phyloP scores from a whole-genome alignment of 1,139 yeast species.

The Kodamaea fungicola region DNA sequence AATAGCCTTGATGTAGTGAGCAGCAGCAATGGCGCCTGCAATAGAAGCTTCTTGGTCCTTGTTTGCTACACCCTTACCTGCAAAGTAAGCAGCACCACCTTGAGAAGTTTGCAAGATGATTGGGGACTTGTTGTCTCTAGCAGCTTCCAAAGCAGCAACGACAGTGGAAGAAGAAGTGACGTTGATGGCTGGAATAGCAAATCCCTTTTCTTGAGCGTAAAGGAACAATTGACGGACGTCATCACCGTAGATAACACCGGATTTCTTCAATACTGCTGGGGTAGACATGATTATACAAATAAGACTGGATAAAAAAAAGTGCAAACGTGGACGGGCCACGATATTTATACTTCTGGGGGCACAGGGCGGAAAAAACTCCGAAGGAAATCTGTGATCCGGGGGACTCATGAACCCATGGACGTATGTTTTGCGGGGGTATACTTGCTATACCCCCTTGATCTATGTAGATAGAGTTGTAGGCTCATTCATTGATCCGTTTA shows the following conservation, averaged over 20 bases:
- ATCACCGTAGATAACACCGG: conserved; percentile 99
- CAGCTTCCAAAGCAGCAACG: conserved; percentile 96
- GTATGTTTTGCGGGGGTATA: too few species aligned
- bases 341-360: conserved; percentile 3
- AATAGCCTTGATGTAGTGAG: conserved; percentile 93
- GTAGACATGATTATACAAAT: conserved; percentile 31
- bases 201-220: conserved; percentile 89
- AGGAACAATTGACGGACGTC: conserved; percentile 91
- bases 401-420: background rate
- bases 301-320: background rate
- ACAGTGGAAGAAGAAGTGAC: conserved; percentile 97
- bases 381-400: conserved; percentile 24
- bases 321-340: conserved; percentile 1
- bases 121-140: conserved; percentile 94
- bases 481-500: too few species aligned
- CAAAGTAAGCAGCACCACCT: conserved; percentile 99
- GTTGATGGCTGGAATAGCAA: conserved; percentile 98
- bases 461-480: too few species aligned
- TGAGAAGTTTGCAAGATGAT: conserved; percentile 95
- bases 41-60: conserved; percentile 90
- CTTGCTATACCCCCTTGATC: too few species aligned
- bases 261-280: conserved; percentile 71
- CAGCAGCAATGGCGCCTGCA: conserved; percentile 96
- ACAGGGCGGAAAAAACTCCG: conserved; percentile 9
- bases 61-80: conserved; percentile 98